These are phyloP conservation scores for Macrophomina phaseolina DNA, from an alignment of 2,329 filamentous ascomycete species.

Conservation along the genomic window DNA sequence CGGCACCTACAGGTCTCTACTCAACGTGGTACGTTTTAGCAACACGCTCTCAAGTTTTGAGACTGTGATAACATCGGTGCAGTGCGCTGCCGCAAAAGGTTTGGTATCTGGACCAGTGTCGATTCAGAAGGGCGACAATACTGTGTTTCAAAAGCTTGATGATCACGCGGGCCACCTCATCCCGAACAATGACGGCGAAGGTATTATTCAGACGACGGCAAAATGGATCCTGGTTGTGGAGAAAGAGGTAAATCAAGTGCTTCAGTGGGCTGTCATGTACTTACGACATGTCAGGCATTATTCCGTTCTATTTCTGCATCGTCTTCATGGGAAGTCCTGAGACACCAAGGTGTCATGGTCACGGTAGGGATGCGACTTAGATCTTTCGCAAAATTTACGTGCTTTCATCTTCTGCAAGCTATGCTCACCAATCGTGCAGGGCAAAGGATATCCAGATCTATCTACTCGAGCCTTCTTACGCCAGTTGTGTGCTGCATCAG, in stretches of 20 bases:
- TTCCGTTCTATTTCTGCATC: slow-evolving; percentile 70
- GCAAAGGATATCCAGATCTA: slow-evolving; percentile 82
- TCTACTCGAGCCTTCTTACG: slow-evolving; percentile 70
- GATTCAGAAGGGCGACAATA: slow-evolving; percentile 55
- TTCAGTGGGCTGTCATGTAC: background rate
- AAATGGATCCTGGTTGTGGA: slow-evolving; percentile 77
- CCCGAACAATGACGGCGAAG: slow-evolving; percentile 59
- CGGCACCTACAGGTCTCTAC: slow-evolving; percentile 63
- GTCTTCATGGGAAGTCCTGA: slow-evolving; percentile 58
- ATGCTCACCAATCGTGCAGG: slow-evolving; percentile 53
- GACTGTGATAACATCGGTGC: slow-evolving; percentile 4
- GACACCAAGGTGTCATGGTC: slow-evolving; percentile 67
- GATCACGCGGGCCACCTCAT: slow-evolving; percentile 61
- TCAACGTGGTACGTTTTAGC: slow-evolving; percentile 70
- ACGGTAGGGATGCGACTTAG: slow-evolving; percentile 58
- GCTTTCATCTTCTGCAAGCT: slow-evolving; percentile 28
- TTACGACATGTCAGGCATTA: slow-evolving; percentile 63
- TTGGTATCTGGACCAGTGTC: slow-evolving; percentile 66
- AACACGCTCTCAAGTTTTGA: slow-evolving; percentile 30
- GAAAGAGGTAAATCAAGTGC: slow-evolving; percentile 66
- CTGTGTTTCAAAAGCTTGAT: slow-evolving; percentile 44
- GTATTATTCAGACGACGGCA: slow-evolving; percentile 55
- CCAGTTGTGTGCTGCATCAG: slow-evolving; percentile 43
- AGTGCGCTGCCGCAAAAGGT: slow-evolving; percentile 78
- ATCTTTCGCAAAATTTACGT: too few relatives aligned